A percentile compares a stretch with the other conserved stretches of the same genome.
Conservation (phyloP, 495 filamentous ascomycete species). For the Hypoxylon perforatum region DNA sequence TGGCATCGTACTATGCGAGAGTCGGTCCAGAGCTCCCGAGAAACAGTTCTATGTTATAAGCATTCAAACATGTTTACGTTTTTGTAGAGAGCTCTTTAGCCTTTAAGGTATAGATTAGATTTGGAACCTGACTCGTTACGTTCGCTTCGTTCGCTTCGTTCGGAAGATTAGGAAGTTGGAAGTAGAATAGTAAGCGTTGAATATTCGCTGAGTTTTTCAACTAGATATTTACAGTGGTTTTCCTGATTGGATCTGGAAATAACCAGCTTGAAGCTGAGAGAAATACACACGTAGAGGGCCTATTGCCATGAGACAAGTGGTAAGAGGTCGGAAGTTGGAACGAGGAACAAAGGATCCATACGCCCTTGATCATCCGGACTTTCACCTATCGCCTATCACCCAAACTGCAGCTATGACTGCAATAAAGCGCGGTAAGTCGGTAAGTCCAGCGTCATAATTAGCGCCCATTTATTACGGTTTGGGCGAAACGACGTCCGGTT, state of each 20-base stretch:
- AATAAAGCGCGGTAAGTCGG: constrained; percentile 6
- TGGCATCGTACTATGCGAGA: constrained; percentile 61
- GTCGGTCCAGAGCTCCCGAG: constrained; percentile 19
- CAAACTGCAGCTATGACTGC: constrained; percentile 24
- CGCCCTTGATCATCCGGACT: constrained; percentile 32
- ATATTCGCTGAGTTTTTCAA: neutral
- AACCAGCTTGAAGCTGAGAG: constrained; percentile 6
- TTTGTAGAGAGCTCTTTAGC: neutral
- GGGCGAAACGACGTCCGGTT: constrained; percentile 21
- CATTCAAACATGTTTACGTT: constrained; percentile 20
- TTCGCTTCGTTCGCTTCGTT: constrained; percentile 28
- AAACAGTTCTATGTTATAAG: constrained; percentile 25
- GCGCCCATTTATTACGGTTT: constrained; percentile 23
- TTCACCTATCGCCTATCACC: constrained; percentile 2
- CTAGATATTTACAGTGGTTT: constrained; percentile 5
- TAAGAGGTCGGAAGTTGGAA: constrained; percentile 2
- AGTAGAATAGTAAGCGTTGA: constrained; percentile 5
- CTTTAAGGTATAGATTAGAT: constrained; percentile 9
- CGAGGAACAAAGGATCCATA: constrained; percentile 17
- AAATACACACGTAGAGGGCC: constrained; percentile 15
- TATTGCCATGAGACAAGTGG: constrained; percentile 39
- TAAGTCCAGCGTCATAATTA: constrained; percentile 42
- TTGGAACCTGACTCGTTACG: constrained; percentile 25
- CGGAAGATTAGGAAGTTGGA: constrained; percentile 12
- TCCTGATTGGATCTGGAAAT: neutral